phyloP scores from a whole-genome alignment of 2,329 filamentous ascomycete species.

The Leptodontidium sp. region DNA sequence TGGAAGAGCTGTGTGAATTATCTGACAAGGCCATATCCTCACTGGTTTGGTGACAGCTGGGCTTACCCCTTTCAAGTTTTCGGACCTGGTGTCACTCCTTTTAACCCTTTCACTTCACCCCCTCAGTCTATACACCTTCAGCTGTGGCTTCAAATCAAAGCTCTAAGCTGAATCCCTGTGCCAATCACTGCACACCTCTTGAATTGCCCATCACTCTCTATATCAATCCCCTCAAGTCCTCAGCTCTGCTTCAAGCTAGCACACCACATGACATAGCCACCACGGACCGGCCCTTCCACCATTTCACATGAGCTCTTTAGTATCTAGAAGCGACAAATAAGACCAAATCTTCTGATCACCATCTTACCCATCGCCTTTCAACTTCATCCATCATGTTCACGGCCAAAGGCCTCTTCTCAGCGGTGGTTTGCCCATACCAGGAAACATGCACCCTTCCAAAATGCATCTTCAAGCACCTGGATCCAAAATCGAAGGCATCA shows the following conservation, averaged over 20 bases:
- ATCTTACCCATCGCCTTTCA: background rate
- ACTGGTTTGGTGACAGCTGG: too few relatives aligned
- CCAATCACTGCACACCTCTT: background rate
- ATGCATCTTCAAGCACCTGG: conserved; percentile 46
- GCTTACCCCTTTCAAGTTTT: too few relatives aligned
- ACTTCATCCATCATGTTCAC: conserved; percentile 44
- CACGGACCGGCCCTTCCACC: background rate
- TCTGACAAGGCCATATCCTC: too few relatives aligned
- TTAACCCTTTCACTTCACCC: background rate
- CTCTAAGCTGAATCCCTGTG: background rate
- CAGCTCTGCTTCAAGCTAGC: background rate
- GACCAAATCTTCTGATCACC: background rate
- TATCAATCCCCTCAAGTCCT: background rate
- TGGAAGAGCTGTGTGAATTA: background rate
- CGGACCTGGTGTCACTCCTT: background rate
- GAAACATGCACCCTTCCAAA: conserved; percentile 44
- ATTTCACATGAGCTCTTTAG: background rate
- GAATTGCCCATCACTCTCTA: background rate
- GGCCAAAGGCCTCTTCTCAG: conserved; percentile 45
- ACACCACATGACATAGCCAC: conserved; percentile 2
- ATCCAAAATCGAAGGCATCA: conserved; percentile 11
- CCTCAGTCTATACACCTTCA: background rate
- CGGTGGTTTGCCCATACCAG: conserved; percentile 43
- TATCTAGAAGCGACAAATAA: background rate
- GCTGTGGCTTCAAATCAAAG: background rate